Conservation (phyloP, 2,329 filamentous ascomycete genomes). For the Emericellopsis atlantica region DNA sequence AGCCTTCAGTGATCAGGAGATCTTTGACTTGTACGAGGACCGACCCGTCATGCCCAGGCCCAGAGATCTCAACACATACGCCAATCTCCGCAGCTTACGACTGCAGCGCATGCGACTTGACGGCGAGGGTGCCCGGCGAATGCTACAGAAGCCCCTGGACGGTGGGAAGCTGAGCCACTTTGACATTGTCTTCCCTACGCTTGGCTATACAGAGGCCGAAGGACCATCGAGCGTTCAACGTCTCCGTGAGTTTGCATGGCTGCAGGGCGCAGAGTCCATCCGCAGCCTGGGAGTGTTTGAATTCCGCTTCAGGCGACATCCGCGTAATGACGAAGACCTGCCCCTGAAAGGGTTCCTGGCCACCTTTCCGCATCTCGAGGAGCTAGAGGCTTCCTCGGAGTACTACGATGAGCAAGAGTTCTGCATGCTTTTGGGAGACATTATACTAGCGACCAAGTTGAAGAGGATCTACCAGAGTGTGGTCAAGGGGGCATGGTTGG, state of each 20-base stretch:
- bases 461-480: conserved; percentile 18
- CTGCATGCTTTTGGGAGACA: conserved; percentile 13
- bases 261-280: conserved; percentile 19
- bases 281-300: conserved; percentile 18
- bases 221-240: conserved; percentile 15
- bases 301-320: conserved; percentile 19
- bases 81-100: conserved; percentile 14
- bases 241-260: conserved; percentile 19
- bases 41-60: neutral
- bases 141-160: conserved; percentile 12
- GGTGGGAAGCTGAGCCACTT: conserved; percentile 17
- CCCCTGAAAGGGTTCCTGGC: conserved; percentile 20
- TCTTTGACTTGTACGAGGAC: neutral
- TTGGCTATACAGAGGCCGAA: conserved; percentile 7
- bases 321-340: conserved; percentile 13
- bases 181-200: conserved; percentile 21
- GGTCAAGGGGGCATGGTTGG: conserved; percentile 16
- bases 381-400: conserved; percentile 18
- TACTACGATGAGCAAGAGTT: conserved; percentile 16
- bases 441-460: conserved; percentile 16
- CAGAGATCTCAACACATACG: conserved; percentile 9
- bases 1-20: neutral
- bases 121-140: conserved; percentile 9
- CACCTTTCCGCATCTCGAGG: conserved; percentile 21
- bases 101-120: conserved; percentile 12